phyloP scores from a whole-genome alignment of 2,329 filamentous ascomycete genomes.

The Hypoxylon sp. region DNA sequence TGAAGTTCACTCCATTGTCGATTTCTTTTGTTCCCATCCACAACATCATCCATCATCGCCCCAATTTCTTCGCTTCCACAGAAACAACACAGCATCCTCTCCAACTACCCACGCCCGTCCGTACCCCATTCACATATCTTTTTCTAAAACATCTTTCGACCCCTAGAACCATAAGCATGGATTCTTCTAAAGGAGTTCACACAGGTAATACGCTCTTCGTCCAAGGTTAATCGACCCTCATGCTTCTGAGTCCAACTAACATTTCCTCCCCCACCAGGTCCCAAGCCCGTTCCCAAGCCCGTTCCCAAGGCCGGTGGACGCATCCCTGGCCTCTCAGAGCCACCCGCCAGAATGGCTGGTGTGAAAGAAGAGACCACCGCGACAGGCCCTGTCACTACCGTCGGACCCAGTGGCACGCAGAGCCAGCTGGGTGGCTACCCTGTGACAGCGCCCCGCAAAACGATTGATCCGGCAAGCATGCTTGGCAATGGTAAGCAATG shows the following conservation, averaged over 20 bases:
- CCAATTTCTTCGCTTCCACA: too few species aligned
- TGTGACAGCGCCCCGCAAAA: not conserved
- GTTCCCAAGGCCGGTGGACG: too few species aligned
- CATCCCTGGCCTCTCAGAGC: not conserved
- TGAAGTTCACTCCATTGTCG: not conserved
- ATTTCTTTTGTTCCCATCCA: not conserved
- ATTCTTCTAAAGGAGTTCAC: too few species aligned
- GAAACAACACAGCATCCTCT: too few species aligned
- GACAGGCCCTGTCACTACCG: not conserved
- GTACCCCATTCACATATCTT: too few species aligned
- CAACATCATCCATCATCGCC: slow-evolving; percentile 7
- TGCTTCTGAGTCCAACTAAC: not conserved
- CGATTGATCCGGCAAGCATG: not conserved
- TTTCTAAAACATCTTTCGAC: too few species aligned
- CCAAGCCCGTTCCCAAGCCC: too few species aligned
- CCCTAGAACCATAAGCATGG: too few species aligned
- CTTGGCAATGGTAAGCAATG: not conserved
- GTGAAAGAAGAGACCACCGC: not conserved
- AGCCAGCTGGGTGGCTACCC: not conserved
- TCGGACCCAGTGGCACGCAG: not conserved
- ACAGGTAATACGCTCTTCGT: slow-evolving; percentile 4
- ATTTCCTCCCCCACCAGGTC: not conserved
- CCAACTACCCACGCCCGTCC: too few species aligned
- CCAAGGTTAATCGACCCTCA: not conserved
- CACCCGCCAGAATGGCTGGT: not conserved